A percentile compares a stretch with the other conserved stretches of the same genome.
phyloP scores from a whole-genome alignment of 768 basidiomycete species.

The Agaricus bisporus region DNA sequence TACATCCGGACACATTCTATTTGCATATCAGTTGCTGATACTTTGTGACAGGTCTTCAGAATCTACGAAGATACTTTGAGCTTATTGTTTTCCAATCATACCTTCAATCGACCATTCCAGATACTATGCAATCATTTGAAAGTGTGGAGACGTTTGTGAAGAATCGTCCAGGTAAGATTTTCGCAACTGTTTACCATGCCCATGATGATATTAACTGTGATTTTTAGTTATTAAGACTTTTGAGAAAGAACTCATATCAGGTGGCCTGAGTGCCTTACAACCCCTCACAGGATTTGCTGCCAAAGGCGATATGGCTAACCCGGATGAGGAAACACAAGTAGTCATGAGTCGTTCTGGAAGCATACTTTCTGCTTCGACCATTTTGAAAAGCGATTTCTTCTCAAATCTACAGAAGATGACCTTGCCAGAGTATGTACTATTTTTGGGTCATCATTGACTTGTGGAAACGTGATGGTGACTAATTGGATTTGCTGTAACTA shows the following conservation, averaged over 20 bases:
- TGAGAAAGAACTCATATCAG: constrained; percentile 78
- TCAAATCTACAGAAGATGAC: constrained; percentile 94
- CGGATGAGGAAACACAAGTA: constrained; percentile 86
- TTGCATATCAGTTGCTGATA: background rate
- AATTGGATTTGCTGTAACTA: background rate
- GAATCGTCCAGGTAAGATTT: constrained; percentile 68
- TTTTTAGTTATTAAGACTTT: constrained; percentile 86
- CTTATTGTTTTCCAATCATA: constrained; percentile 89
- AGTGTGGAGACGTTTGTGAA: constrained; percentile 80
- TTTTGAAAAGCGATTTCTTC: constrained; percentile 95
- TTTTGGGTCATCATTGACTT: no score
- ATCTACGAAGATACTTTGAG: constrained; percentile 79
- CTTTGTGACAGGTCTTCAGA: constrained; percentile 54
- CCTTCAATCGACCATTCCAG: constrained; percentile 72
- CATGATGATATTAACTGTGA: background rate
- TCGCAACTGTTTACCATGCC: background rate
- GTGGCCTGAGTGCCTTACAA: constrained; percentile 74
- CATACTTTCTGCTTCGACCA: constrained; percentile 86
- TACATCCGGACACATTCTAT: constrained; percentile 20
- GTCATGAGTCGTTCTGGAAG: constrained; percentile 81
- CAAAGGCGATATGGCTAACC: constrained; percentile 66
- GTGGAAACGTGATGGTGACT: background rate
- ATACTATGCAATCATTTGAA: constrained; percentile 70
- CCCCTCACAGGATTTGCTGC: constrained; percentile 72
- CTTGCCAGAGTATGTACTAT: constrained; percentile 65